A percentile compares a stretch with the other conserved stretches of the same genome.
Conservation (phyloP, 371 early-diverging fungal species). For the Apophysomyces ossiformis region DNA sequence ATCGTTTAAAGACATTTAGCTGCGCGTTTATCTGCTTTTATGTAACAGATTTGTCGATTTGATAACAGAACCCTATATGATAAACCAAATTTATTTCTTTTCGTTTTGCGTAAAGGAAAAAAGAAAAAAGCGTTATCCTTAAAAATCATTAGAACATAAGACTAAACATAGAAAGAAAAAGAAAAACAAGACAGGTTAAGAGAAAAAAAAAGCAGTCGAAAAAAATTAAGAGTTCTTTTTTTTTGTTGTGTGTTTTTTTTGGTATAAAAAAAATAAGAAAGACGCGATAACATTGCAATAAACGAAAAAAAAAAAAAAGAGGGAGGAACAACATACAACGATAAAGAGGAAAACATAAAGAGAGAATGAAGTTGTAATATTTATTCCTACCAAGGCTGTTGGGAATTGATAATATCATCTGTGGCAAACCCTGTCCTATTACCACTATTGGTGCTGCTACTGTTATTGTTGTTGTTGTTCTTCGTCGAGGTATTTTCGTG, state of each 20-base stretch:
- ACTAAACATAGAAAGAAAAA: too few relatives aligned
- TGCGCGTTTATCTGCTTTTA: too few relatives aligned
- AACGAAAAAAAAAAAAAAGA: neutral
- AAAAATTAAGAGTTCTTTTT: too few relatives aligned
- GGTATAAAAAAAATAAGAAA: neutral
- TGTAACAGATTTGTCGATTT: too few relatives aligned
- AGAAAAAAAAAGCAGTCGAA: too few relatives aligned
- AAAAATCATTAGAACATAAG: too few relatives aligned
- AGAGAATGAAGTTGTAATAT: neutral
- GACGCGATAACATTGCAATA: neutral
- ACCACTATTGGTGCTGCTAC: neutral
- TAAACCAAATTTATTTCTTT: too few relatives aligned
- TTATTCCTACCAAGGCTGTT: neutral
- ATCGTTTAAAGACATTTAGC: too few relatives aligned
- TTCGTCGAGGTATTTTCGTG: neutral
- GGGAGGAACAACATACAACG: neutral
- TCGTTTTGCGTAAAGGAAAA: too few relatives aligned
- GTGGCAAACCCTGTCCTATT: constrained; percentile 4
- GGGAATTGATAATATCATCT: neutral
- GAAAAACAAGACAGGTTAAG: too few relatives aligned
- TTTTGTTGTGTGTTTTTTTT: neutral
- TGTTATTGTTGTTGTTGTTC: neutral
- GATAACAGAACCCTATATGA: too few relatives aligned
- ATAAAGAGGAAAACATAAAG: neutral
- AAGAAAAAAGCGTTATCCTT: too few relatives aligned